phyloP scores from a whole-genome alignment of 176 grass and related monocot genomes.

The Hordeum marinum region DNA sequence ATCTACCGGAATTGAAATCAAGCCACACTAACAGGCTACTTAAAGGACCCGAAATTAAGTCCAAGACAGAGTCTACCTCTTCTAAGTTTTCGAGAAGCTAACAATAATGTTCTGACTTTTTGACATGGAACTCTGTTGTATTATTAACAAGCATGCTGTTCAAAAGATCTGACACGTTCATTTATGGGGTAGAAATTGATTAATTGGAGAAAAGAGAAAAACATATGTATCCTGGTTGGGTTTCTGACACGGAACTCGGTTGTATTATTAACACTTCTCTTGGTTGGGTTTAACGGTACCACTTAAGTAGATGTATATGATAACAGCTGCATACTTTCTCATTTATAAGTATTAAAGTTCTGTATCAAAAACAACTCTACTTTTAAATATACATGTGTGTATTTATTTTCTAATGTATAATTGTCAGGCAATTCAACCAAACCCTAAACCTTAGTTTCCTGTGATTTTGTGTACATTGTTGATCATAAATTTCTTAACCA shows the following conservation, averaged over 20 bases:
- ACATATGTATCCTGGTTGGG: not conserved
- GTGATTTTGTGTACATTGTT: not conserved
- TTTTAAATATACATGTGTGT: not conserved
- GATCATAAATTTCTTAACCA: not conserved
- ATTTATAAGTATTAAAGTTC: not conserved
- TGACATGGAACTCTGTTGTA: not conserved
- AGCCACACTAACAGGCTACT: not conserved
- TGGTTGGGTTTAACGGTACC: not conserved
- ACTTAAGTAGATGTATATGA: not conserved
- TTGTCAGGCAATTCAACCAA: not conserved
- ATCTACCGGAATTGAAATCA: not conserved
- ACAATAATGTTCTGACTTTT: not conserved
- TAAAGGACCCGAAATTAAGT: not conserved
- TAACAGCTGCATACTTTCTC: not conserved
- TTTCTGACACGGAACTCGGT: too few species aligned
- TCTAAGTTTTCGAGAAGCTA: not conserved
- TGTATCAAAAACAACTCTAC: not conserved
- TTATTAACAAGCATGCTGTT: not conserved
- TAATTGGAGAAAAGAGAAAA: not conserved
- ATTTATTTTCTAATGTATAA: not conserved
- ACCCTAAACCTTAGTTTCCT: not conserved
- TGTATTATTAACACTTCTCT: not conserved
- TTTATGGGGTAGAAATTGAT: not conserved
- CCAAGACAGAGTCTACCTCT: not conserved
- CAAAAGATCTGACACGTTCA: not conserved